phyloP scores from a whole-genome alignment of 2,329 filamentous ascomycete species.

The Didymella exigua region DNA sequence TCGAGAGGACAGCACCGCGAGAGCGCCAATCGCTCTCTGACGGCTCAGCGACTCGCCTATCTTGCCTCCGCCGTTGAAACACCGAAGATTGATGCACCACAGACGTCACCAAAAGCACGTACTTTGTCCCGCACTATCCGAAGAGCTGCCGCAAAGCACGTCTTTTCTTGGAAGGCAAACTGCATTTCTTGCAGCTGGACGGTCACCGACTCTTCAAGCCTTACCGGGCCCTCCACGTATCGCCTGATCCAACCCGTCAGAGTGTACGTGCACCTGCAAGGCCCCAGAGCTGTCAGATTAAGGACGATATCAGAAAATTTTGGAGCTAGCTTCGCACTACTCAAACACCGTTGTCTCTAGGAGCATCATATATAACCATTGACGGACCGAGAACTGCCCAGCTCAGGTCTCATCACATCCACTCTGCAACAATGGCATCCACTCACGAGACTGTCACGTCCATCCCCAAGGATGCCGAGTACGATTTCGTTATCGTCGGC shows the following conservation, averaged over 20 bases:
- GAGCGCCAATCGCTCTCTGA: conserved; percentile 5
- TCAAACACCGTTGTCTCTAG: conserved; percentile 1
- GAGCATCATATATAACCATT: conserved; percentile 11
- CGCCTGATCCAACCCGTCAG: conserved; percentile 6
- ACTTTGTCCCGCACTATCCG: conserved; percentile 29
- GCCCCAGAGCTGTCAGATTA: conserved; percentile 12
- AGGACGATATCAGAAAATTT: conserved; percentile 16
- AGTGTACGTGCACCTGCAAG: conserved; percentile 13
- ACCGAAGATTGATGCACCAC: conserved; percentile 8
- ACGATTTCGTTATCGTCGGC: conserved; percentile 85
- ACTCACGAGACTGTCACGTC: conserved; percentile 64
- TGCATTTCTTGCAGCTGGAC: conserved; percentile 35
- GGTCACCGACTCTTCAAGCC: conserved; percentile 17
- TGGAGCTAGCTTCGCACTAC: conserved; percentile 16
- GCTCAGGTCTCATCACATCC: conserved; percentile 3
- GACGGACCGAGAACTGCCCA: not conserved
- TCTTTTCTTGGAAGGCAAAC: conserved; percentile 39
- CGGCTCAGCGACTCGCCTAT: conserved; percentile 2
- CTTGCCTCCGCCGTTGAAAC: conserved; percentile 11
- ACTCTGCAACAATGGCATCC: conserved; percentile 33
- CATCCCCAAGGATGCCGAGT: conserved; percentile 67
- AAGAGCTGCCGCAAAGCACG: conserved; percentile 30
- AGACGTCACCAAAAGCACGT: conserved; percentile 27
- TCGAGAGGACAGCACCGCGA: not conserved
- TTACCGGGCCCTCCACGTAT: conserved; percentile 19